Base-by-base conservation (phyloP, 83 land plant genomes). In the Isoetes engelmannii region DNA sequence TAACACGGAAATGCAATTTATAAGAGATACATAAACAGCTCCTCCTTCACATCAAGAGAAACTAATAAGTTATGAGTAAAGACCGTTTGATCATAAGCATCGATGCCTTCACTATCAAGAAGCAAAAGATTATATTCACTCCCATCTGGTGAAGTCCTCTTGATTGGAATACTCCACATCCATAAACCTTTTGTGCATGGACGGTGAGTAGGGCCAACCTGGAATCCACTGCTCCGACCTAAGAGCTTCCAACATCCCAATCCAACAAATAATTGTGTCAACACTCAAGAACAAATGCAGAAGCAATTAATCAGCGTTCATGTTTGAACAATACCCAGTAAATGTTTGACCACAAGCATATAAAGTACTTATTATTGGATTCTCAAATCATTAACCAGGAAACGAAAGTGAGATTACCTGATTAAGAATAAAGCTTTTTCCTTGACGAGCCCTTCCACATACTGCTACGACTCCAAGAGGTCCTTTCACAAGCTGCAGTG, bases 401-500 rank as follows among this genome's bases (percentile, higher is more conserved):
- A 15, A 12, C n/a, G 55, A 12, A 15, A 12, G 0, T 3, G 3
- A 57, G 12, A 28, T 49, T 54, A 92, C 97, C 91, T 92, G 97
- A 63, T 92, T 92, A 62, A 92, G 68, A 17, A 92, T 85, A 61
- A 80, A 92, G 81, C 97, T 92, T 74, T 92, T 92, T 18, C 94
- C 97, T 72, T 92, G 97, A 44, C 95, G 89, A 51, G 97, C 97
- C 3, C 97, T 85, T 45, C 95, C 97, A 66, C 95, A 92, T 21
- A 92, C 95, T 7, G 92, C 87, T 43, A 89, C 92, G 6, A 89
- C 86, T 4, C 97, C 97, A n/a, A 92, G 72, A 44, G 97, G 97
- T 3, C 82, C 97, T 69, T 92, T 92, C 43, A 89, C 95, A 17
- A 92, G 89, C 74, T 92, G 97, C 6, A 89, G 80, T 17, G 89